phyloP scores from a whole-genome alignment of 2,329 filamentous ascomycete species.

The Aspergillus phoenicis region DNA sequence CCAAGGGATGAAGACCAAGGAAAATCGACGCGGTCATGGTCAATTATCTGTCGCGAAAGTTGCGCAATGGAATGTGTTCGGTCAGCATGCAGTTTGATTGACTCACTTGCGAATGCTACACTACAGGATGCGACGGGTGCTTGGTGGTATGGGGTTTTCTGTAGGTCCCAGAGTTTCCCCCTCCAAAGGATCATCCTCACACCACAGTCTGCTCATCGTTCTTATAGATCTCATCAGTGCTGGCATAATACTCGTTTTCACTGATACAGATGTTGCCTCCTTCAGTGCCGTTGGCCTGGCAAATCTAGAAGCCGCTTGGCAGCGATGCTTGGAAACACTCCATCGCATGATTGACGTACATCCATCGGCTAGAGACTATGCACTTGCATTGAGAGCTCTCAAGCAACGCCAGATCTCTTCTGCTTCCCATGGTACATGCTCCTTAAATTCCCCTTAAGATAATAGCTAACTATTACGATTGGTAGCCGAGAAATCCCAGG shows the following conservation, averaged over 20 bases:
- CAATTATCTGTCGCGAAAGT: background rate
- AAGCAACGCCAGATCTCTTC: no score
- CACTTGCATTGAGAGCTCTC: constrained; percentile 6
- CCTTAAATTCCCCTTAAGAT: no score
- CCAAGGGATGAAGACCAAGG: no score
- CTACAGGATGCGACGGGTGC: constrained; percentile 10
- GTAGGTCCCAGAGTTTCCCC: no score
- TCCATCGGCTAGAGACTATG: constrained; percentile 12
- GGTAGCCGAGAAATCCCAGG: no score
- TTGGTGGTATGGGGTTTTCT: constrained; percentile 17
- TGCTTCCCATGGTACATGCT: no score
- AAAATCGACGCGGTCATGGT: no score
- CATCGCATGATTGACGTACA: constrained; percentile 10
- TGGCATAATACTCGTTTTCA: constrained; percentile 3
- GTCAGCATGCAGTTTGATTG: constrained; percentile 10
- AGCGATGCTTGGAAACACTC: constrained; percentile 10
- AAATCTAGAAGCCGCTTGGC: background rate
- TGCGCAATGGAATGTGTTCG: constrained; percentile 6
- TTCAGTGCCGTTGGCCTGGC: background rate
- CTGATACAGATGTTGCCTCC: no score
- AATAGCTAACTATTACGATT: no score
- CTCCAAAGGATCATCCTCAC: no score
- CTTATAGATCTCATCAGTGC: background rate
- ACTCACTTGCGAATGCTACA: constrained; percentile 8
- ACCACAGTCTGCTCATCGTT: no score